These are phyloP conservation scores for Flagelloscypha sp. DNA, from an alignment of 768 basidiomycete species.

Conservation along the genomic window DNA sequence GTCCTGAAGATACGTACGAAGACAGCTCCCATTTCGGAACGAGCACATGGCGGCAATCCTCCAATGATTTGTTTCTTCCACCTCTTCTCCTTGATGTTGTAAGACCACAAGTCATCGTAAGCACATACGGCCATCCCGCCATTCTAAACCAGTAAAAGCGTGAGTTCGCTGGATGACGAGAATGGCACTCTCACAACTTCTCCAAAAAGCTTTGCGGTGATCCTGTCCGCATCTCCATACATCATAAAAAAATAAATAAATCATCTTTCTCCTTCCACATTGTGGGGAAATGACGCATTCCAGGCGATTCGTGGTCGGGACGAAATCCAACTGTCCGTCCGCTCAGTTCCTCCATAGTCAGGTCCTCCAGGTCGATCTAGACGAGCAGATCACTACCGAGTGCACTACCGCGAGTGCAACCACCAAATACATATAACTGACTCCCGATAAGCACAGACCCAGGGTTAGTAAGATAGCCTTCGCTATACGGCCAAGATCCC, in stretches of 20 bases:
- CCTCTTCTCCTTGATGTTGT: conserved; percentile 10
- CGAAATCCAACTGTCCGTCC: conserved; percentile 3
- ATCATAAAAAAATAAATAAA: conserved; percentile 17
- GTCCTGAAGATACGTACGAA: conserved; percentile 15
- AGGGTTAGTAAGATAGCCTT: no score
- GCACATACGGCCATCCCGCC: no score
- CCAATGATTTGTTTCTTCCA: conserved; percentile 16
- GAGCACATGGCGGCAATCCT: conserved; percentile 16
- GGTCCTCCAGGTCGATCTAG: conserved; percentile 14
- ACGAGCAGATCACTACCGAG: conserved; percentile 17
- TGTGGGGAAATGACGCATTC: conserved; percentile 11
- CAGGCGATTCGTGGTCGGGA: conserved; percentile 8
- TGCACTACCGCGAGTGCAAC: conserved; percentile 5
- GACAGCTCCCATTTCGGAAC: conserved; percentile 15
- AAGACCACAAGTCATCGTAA: conserved; percentile 20
- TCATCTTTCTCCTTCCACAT: conserved; percentile 13
- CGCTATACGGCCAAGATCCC: no score
- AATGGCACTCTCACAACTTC: no score
- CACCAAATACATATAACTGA: conserved; percentile 18
- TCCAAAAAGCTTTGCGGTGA: conserved; percentile 12
- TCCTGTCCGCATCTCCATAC: conserved; percentile 18
- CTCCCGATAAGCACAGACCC: no score
- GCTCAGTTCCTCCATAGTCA: conserved; percentile 13
- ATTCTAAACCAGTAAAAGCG: no score
- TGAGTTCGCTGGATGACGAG: no score